phyloP scores from a whole-genome alignment of 2,329 filamentous ascomycete species.

The Teratosphaeria epicoccoides region DNA sequence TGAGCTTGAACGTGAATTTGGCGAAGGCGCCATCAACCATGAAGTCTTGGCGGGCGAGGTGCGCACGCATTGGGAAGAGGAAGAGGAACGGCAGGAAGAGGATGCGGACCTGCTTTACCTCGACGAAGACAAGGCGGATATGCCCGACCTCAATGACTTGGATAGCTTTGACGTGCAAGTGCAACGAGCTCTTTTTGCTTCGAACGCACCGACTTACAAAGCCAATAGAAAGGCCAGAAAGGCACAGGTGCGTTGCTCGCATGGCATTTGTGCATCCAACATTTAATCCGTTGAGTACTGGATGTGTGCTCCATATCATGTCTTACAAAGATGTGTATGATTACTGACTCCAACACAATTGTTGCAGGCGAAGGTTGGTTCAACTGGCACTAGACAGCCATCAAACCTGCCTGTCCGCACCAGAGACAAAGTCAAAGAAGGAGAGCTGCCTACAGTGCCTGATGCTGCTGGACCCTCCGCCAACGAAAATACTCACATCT shows the following conservation, averaged over 20 bases:
- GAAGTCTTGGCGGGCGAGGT: neutral
- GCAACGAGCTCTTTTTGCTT: neutral
- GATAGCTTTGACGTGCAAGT: neutral
- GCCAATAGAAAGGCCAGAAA: neutral
- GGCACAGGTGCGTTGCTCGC: neutral
- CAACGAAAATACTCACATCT: neutral
- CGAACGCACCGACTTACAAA: neutral
- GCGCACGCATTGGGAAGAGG: neutral
- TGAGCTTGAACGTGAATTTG: neutral
- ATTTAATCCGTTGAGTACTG: no score
- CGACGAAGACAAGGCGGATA: no score
- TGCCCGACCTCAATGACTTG: neutral
- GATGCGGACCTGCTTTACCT: no score
- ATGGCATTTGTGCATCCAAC: no score
- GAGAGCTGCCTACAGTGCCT: neutral
- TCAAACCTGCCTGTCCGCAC: neutral
- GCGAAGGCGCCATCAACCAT: neutral
- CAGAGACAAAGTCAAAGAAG: neutral
- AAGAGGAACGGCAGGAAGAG: neutral
- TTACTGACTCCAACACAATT: no score
- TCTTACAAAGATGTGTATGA: no score
- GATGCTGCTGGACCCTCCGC: neutral
- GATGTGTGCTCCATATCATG: no score
- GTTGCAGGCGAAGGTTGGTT: neutral
- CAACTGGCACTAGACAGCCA: neutral